Base-by-base conservation (phyloP, 495 filamentous ascomycete genomes). In the Cercophora newfieldiana region DNA sequence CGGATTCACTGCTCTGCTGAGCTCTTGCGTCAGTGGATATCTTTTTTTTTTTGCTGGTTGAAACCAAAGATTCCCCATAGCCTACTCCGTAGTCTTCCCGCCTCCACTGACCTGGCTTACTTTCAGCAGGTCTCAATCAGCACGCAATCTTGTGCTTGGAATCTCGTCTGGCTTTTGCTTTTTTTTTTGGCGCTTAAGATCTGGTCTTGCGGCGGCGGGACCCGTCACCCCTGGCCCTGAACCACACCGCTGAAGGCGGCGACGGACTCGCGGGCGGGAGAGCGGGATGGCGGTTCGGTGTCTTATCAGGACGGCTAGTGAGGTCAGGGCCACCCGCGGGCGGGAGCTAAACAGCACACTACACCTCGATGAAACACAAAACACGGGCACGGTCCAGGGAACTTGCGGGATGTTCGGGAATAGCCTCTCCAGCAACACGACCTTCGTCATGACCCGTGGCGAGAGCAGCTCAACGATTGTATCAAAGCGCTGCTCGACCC, bases 181-280 rank as follows among this genome's bases (percentile, higher is more conserved):
- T 55, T 55, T 26, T n/a, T n/a, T n/a, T n/a, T n/a, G n/a, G n/a
- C n/a, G 37, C 12, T 6, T 22, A 18, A 33, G 55, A 58, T 58
- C 26, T 31, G 26, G 26, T 3, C 55, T 31, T 8, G 26, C 55
- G 55, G 22, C 50, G 19, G 50, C 21, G 50, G 50, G 25, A 53
- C 24, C 24, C 24, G 50, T 22, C 2, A 2, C 3, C 50, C 19
- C 50, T 53, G n/a, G 19, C 22, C 50, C 50, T 53, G 50, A n/a
- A 14, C 50, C n/a, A 24, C 54, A 57, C 54, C 54, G 25, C 54
- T 30, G 54, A 30, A 57, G n/a, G 54, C 54, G 54, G 54, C 54
- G 25, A 30, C 54, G 24, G 26, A 1, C 30, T 30, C 10, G 7
- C 54, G 25, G 54, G 26, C 25, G 54, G 54, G 54, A 57, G 54